Conservation (phyloP, 1,284 basidiomycete genomes). For the Apiotrichum akiyoshidainum region DNA sequence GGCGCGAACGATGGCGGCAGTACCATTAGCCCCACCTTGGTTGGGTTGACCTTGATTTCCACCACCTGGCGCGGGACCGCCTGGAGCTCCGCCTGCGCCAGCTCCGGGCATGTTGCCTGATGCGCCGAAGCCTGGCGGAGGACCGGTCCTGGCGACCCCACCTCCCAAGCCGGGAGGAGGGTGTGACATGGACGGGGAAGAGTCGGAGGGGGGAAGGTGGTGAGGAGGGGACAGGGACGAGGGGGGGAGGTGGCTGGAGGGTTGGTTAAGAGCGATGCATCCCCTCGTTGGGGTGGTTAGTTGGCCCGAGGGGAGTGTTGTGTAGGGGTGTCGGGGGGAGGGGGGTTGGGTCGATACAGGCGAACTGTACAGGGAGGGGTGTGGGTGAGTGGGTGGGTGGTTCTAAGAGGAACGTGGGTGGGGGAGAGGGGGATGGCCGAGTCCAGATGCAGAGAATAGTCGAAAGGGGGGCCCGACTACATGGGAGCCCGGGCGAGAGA, state of each 20-base stretch:
- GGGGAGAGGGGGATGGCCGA: too few relatives aligned
- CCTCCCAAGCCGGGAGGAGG: conserved; percentile 50
- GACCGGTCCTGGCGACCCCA: conserved; percentile 46
- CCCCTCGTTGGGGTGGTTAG: conserved; percentile 11
- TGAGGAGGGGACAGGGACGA: not conserved
- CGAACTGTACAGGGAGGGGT: conserved; percentile 3
- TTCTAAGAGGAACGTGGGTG: too few relatives aligned
- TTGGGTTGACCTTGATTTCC: conserved; percentile 1
- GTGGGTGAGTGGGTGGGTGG: not conserved
- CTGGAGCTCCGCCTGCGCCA: conserved; percentile 1
- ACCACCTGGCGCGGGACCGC: conserved; percentile 5
- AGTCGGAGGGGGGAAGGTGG: conserved; percentile 9
- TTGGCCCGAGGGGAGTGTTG: conserved; percentile 2
- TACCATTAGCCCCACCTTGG: conserved; percentile 22
- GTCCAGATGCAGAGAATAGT: not conserved
- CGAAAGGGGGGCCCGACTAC: too few relatives aligned
- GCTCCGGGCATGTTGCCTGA: conserved; percentile 10
- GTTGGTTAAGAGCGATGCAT: conserved; percentile 15
- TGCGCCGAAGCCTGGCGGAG: conserved; percentile 45
- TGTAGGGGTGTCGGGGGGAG: not conserved
- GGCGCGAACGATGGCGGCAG: conserved; percentile 54
- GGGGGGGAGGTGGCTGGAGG: not conserved
- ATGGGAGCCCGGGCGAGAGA: too few relatives aligned
- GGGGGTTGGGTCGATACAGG: conserved; percentile 1
- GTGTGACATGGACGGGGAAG: conserved; percentile 32